Evolutionary conservation across 1,284 basidiomycete species (phyloP).

Genomic region (Leccinum proximum): DNA sequence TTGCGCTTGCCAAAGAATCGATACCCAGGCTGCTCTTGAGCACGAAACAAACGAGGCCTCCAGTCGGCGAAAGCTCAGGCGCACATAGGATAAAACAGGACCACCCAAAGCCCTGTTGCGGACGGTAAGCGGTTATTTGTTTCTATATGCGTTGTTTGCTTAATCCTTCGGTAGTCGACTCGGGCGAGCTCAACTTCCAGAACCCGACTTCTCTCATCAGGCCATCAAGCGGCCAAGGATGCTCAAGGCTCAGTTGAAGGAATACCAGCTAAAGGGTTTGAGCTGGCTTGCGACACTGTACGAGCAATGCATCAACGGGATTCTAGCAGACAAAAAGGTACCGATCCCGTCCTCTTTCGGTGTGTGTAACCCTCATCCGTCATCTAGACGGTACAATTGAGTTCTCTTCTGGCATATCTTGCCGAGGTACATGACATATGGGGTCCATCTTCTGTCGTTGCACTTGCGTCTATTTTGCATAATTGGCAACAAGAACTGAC

Average conservation of each 20-base stretch:
- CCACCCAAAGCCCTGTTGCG: constrained; percentile 43
- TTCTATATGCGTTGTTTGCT: constrained; percentile 3
- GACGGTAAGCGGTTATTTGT: constrained; percentile 52
- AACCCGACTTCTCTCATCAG: constrained; percentile 95
- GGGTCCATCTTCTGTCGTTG: constrained; percentile 99
- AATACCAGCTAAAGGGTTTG: constrained; percentile 66
- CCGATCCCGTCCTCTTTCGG: constrained; percentile 12
- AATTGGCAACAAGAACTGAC: constrained; percentile 99
- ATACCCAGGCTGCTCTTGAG: constrained; percentile 77
- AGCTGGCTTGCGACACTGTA: no score
- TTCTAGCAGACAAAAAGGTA: constrained; percentile 96
- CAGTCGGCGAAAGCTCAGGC: constrained; percentile 63
- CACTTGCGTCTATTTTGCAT: constrained; percentile 96
- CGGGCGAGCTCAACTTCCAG: constrained; percentile 98
- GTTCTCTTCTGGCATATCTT: constrained; percentile 94
- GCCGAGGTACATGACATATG: constrained; percentile 98
- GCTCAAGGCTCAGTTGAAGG: constrained; percentile 96
- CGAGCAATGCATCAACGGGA: constrained; percentile 87
- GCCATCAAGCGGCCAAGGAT: constrained; percentile 91
- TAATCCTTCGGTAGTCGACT: constrained; percentile 64
- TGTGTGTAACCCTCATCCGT: constrained; percentile 2
- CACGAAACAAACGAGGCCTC: constrained; percentile 79
- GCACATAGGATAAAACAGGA: constrained; percentile 44
- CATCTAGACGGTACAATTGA: constrained; percentile 94
- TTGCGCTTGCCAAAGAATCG: constrained; percentile 82